Evolutionary conservation across 1,139 yeast species (phyloP), one percentile per base, ranked within the genome.

Genomic region (Pichia sp.): DNA sequence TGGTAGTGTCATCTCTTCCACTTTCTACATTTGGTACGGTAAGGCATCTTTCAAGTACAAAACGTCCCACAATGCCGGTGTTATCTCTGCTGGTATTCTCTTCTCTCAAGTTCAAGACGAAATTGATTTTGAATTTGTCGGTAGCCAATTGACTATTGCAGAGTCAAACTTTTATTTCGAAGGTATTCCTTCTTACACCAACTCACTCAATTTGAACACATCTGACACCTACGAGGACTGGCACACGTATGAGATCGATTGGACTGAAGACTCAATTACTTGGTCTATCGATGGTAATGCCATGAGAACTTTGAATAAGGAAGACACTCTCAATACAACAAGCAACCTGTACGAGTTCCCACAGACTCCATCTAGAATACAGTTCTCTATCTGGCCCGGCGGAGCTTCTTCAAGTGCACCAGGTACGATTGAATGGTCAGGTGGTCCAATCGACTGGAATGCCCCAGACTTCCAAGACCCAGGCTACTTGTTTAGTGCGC

Each of bases 351-450:
- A 77, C 62, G 60, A 62, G 42, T 88, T 58, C 64, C 97, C 97
- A n/a, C 93, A 85, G 62, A 86, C 96, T 4, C 97, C 97, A 2
- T 67, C 91, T 34, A 74, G 94, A 54, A 62, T 88, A 40, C 94
- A 88, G 62, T 62, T 85, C 38, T 86, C 95, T 6, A 59, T 88
- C 44, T 88, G 97, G 97, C 95, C 97, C 5, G 96, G 84, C 58
- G 96, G 96, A 42, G 72, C 69, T 42, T 62, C 74, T 19, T 50
- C 67, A 33, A 74, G 73, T 55, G 77, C 76, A 25, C 60, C 64
- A 30, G 97, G 96, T 56, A 88, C 96, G 14, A 68, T 79, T 46
- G 81, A 73, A 47, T 88, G 97, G 96, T 94, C 96, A 26, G 96
- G 97, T 56, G 97, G 96, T 54, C 63, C 53, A 6, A 74, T 87